Evolutionary conservation across 2,329 filamentous ascomycete species (phyloP).

Genomic region (Ophiostoma angusticollis): DNA sequence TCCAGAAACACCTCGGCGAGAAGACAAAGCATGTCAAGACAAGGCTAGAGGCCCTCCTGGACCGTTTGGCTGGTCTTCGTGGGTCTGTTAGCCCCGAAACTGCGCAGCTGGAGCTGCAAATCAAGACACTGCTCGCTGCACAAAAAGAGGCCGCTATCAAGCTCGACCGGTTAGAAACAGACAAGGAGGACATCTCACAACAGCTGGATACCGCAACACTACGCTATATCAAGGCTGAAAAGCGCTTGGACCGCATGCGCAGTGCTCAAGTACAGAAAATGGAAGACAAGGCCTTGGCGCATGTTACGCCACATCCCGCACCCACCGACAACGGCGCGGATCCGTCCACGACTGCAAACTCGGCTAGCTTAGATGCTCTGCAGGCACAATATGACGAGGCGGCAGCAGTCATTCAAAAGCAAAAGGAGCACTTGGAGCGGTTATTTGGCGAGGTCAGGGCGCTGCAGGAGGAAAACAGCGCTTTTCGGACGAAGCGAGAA

Average conservation of each 20-base stretch:
- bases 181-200: slow-evolving; percentile 76
- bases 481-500: slow-evolving; percentile 53
- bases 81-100: slow-evolving; percentile 53
- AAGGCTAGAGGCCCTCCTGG: slow-evolving; percentile 58
- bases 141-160: slow-evolving; percentile 74
- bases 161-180: slow-evolving; percentile 58
- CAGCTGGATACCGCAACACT: slow-evolving; percentile 80
- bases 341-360: slow-evolving; percentile 36
- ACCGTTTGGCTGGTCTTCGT: slow-evolving; percentile 36
- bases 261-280: slow-evolving; percentile 84
- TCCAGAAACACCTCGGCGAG: slow-evolving; percentile 67
- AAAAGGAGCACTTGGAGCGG: slow-evolving; percentile 77
- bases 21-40: slow-evolving; percentile 66
- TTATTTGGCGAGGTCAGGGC: slow-evolving; percentile 64
- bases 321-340: slow-evolving; percentile 39
- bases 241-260: slow-evolving; percentile 79
- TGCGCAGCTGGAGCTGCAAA: slow-evolving; percentile 57
- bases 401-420: slow-evolving; percentile 61
- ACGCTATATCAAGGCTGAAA: slow-evolving; percentile 89
- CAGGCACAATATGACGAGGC: slow-evolving; percentile 69
- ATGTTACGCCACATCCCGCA: slow-evolving; percentile 37
- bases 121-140: slow-evolving; percentile 61
- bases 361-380: slow-evolving; percentile 47
- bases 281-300: slow-evolving; percentile 74
- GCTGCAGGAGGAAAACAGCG: slow-evolving; percentile 66